A percentile compares a stretch with the other conserved stretches of the same genome.
These are phyloP conservation scores for Fimicolochytrium jonesii DNA, from an alignment of 192 early-diverging fungal genomes.

Conservation along the genomic window DNA sequence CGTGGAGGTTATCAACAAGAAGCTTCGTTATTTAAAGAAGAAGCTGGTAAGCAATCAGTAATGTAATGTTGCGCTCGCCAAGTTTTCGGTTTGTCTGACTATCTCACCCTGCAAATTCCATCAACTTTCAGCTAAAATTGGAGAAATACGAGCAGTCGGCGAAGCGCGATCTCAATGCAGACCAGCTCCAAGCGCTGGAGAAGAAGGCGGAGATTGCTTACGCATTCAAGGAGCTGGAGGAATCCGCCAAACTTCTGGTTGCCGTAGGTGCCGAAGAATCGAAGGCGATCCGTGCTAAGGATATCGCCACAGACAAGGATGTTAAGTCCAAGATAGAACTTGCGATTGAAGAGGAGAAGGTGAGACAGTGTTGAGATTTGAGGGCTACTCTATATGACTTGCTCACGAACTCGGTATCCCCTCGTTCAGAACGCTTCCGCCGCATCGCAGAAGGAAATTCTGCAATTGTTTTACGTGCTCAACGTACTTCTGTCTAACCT, in stretches of 20 bases:
- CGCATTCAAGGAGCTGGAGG: constrained; percentile 45
- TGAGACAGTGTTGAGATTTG: background rate
- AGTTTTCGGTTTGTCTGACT: background rate
- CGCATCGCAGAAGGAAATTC: background rate
- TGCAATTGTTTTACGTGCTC: constrained; percentile 15
- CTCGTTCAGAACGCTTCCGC: background rate
- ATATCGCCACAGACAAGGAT: background rate
- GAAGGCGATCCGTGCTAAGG: background rate
- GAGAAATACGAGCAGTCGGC: constrained; percentile 38
- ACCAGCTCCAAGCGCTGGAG: constrained; percentile 42
- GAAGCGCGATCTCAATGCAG: constrained; percentile 35
- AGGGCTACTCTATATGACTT: background rate
- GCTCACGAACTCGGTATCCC: background rate
- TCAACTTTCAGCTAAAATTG: constrained; percentile 46
- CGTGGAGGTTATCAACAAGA: constrained; percentile 32
- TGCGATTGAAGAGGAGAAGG: constrained; percentile 7
- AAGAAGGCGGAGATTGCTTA: constrained; percentile 39
- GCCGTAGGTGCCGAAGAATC: constrained; percentile 32
- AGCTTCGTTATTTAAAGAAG: constrained; percentile 31
- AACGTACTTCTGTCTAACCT: constrained; percentile 12
- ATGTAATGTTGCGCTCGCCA: background rate
- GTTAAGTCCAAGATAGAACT: background rate
- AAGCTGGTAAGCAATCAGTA: constrained; percentile 11
- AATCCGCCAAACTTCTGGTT: constrained; percentile 31
- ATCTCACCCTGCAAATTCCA: background rate